Evolutionary conservation across 208 protist species (phyloP).

Genomic region (Crithidia expoeki): DNA sequence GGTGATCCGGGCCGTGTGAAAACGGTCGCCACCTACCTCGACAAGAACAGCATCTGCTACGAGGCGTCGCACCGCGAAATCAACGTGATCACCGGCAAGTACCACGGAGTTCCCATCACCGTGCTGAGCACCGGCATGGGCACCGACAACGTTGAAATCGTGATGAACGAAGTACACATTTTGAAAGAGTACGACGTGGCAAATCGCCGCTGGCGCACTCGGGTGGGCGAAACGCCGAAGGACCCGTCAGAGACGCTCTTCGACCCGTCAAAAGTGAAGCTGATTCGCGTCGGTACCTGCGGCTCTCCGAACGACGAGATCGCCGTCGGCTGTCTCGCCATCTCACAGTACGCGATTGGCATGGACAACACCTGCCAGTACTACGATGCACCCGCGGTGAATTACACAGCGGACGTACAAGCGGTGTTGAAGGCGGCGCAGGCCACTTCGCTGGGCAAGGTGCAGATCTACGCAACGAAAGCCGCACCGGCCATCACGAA

Average conservation of each 20-base stretch:
- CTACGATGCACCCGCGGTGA: slow-evolving; percentile 45
- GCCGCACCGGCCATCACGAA: slow-evolving; percentile 58
- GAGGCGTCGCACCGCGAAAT: slow-evolving; percentile 71
- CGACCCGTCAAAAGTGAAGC: slow-evolving; percentile 52
- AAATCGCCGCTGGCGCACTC: slow-evolving; percentile 43
- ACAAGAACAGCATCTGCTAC: slow-evolving; percentile 60
- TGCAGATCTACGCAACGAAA: slow-evolving; percentile 67
- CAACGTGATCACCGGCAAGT: slow-evolving; percentile 63
- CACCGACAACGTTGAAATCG: slow-evolving; percentile 82
- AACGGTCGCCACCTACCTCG: slow-evolving; percentile 55
- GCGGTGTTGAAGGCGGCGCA: slow-evolving; percentile 44
- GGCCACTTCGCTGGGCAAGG: slow-evolving; percentile 45
- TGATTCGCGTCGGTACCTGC: slow-evolving; percentile 82
- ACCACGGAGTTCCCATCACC: slow-evolving; percentile 69
- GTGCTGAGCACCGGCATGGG: slow-evolving; percentile 85
- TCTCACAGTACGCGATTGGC: slow-evolving; percentile 65
- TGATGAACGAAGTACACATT: slow-evolving; percentile 77
- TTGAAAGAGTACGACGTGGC: slow-evolving; percentile 81
- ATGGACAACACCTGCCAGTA: slow-evolving; percentile 87
- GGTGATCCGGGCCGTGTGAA: slow-evolving; percentile 74
- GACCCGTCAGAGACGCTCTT: slow-evolving; percentile 31
- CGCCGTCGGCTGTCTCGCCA: slow-evolving; percentile 51
- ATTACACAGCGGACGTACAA: slow-evolving; percentile 40
- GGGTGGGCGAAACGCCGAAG: slow-evolving; percentile 29
- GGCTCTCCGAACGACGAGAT: slow-evolving; percentile 60